These are phyloP conservation scores for Aspergillus sclerotioniger DNA, from an alignment of 495 filamentous ascomycete genomes.

Conservation along the genomic window DNA sequence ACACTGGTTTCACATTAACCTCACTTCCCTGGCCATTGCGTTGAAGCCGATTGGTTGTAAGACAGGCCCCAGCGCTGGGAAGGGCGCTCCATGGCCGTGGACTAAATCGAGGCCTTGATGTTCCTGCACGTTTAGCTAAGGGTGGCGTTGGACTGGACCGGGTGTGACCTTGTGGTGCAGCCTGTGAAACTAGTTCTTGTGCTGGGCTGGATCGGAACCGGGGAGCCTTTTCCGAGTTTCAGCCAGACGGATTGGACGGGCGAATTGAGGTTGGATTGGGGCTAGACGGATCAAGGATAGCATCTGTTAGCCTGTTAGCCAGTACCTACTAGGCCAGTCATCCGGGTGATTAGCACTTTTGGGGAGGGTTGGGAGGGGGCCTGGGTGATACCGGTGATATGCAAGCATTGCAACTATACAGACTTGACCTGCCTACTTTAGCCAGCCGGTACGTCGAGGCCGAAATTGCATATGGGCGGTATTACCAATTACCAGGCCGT, in stretches of 20 bases:
- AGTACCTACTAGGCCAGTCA: no score
- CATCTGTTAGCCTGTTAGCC: no score
- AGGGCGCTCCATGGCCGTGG: neutral
- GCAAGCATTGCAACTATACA: no score
- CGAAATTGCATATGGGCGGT: neutral
- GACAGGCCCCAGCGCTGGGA: neutral
- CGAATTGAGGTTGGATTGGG: neutral
- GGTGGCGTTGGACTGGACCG: neutral
- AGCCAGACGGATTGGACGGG: neutral
- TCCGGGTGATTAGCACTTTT: no score
- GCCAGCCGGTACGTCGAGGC: neutral
- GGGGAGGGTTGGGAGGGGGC: no score
- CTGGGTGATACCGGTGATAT: no score
- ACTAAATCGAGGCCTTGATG: neutral
- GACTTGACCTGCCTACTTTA: no score
- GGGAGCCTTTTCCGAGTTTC: neutral
- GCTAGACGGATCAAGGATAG: no score
- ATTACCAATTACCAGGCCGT: neutral
- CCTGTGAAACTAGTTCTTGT: neutral
- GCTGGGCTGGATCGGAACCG: neutral
- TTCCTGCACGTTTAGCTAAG: neutral
- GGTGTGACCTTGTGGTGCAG: neutral
- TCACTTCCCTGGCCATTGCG: neutral
- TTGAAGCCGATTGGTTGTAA: neutral
- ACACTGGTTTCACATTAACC: no score